Conservation (phyloP, 768 basidiomycete genomes). For the Strobilomyces confusus region DNA sequence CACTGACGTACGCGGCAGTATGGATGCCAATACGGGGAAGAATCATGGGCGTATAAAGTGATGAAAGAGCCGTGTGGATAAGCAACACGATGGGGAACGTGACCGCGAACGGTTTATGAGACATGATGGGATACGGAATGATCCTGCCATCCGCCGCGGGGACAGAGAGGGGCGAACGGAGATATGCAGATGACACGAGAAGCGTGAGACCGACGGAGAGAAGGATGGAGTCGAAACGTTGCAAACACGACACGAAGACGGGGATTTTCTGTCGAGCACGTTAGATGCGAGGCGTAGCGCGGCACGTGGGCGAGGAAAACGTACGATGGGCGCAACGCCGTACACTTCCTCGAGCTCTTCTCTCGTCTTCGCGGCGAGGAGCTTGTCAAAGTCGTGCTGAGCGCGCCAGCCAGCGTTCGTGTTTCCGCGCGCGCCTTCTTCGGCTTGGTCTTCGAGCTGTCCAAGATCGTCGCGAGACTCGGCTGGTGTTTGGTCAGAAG, state of each 20-base stretch:
- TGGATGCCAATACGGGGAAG: slow-evolving; percentile 74
- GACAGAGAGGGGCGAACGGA: slow-evolving; percentile 48
- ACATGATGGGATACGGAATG: slow-evolving; percentile 15
- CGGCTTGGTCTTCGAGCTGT: slow-evolving; percentile 19
- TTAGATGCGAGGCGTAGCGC: neutral
- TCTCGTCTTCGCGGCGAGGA: slow-evolving; percentile 58
- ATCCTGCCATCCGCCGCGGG: slow-evolving; percentile 16
- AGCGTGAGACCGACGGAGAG: slow-evolving; percentile 62
- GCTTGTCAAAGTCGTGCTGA: slow-evolving; percentile 62
- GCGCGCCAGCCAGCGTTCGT: slow-evolving; percentile 36
- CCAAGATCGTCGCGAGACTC: slow-evolving; percentile 16
- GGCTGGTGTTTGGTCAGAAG: slow-evolving; percentile 5
- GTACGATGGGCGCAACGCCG: slow-evolving; percentile 73
- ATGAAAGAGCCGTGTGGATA: slow-evolving; percentile 51
- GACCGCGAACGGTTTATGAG: slow-evolving; percentile 36
- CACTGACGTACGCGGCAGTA: slow-evolving; percentile 66
- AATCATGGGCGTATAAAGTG: slow-evolving; percentile 64
- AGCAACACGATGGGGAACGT: slow-evolving; percentile 42
- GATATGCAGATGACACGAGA: slow-evolving; percentile 53
- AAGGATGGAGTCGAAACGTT: slow-evolving; percentile 70
- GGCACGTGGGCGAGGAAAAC: slow-evolving; percentile 27
- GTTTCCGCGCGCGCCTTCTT: neutral
- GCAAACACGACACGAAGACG: slow-evolving; percentile 72
- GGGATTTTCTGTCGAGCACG: slow-evolving; percentile 56
- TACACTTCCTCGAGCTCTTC: slow-evolving; percentile 80